Conservation (phyloP, 1,284 basidiomycete species). For the Ceratobasidium sp. region DNA sequence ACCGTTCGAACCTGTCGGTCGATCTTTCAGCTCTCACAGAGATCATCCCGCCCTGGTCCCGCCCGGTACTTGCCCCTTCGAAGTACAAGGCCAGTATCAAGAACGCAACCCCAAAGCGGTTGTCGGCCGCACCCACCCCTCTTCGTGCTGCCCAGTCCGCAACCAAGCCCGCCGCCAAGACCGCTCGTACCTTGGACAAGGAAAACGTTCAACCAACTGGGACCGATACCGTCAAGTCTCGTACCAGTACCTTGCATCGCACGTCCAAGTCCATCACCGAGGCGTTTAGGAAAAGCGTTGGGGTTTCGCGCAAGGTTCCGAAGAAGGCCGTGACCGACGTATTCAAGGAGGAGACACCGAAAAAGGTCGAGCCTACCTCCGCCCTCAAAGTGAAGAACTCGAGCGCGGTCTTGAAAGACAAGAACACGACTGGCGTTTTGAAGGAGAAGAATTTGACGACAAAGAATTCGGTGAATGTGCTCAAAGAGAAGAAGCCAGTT, state of each 20-base stretch:
- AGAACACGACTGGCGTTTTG: constrained; percentile 5
- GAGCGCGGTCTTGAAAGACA: constrained; percentile 6
- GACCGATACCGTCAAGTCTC: constrained; percentile 39
- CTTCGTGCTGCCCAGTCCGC: not conserved
- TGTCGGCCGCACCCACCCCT: not conserved
- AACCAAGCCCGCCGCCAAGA: not conserved
- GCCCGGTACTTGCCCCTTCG: constrained; percentile 44
- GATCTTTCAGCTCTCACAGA: constrained; percentile 28
- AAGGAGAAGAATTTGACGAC: constrained; percentile 18
- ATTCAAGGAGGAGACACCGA: not conserved
- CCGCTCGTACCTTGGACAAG: constrained; percentile 23
- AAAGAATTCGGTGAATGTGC: not conserved
- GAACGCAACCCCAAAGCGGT: not conserved
- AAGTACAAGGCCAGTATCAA: constrained; percentile 26
- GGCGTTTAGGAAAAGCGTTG: constrained; percentile 42
- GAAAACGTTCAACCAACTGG: constrained; percentile 23
- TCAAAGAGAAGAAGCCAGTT: constrained; percentile 13
- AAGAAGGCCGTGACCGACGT: constrained; percentile 26
- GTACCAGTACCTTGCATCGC: constrained; percentile 27
- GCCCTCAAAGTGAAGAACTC: constrained; percentile 30
- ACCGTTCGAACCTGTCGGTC: constrained; percentile 25
- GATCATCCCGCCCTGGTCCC: constrained; percentile 42
- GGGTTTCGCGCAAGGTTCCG: constrained; percentile 18
- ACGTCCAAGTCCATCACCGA: constrained; percentile 41
- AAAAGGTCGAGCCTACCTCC: not conserved